These are phyloP conservation scores for Tricholoma hemisulphureum DNA, from an alignment of 768 basidiomycete species.

Conservation along the genomic window DNA sequence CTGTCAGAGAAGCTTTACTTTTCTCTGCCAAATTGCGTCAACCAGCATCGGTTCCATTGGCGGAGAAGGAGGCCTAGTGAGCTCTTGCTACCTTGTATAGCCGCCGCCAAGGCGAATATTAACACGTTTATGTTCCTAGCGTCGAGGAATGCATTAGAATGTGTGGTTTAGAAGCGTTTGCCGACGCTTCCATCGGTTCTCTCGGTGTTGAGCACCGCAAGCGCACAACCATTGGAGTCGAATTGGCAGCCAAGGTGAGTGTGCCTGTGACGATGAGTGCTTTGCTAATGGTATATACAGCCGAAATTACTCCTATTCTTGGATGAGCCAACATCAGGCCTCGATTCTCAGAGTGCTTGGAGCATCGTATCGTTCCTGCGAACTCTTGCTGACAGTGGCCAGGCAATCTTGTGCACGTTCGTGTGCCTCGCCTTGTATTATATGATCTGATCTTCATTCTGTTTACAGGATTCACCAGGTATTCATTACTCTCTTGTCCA, in stretches of 20 bases:
- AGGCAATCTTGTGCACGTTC: conserved; percentile 83
- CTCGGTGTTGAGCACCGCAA: conserved; percentile 73
- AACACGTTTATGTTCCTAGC: conserved; percentile 11
- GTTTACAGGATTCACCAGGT: conserved; percentile 45
- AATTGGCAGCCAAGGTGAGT: conserved; percentile 77
- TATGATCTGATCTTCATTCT: background rate
- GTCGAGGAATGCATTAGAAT: conserved; percentile 31
- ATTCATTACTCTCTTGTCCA: background rate
- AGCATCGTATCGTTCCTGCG: conserved; percentile 74
- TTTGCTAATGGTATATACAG: conserved; percentile 24
- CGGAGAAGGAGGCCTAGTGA: no score
- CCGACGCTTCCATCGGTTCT: conserved; percentile 66
- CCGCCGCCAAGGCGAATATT: background rate
- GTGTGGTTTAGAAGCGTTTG: conserved; percentile 64
- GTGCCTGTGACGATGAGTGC: conserved; percentile 18
- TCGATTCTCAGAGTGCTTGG: conserved; percentile 88
- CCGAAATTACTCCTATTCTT: conserved; percentile 80
- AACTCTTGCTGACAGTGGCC: conserved; percentile 73
- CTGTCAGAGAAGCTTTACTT: conserved; percentile 77
- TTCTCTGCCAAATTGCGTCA: no score
- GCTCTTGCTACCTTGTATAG: conserved; percentile 30
- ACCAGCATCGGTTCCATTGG: no score
- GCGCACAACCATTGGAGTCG: conserved; percentile 83
- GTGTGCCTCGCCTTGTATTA: conserved; percentile 24
- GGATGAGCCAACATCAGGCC: conserved; percentile 86